phyloP scores from a whole-genome alignment of 2,329 filamentous ascomycete genomes.

The Nigrograna mackinnonii region DNA sequence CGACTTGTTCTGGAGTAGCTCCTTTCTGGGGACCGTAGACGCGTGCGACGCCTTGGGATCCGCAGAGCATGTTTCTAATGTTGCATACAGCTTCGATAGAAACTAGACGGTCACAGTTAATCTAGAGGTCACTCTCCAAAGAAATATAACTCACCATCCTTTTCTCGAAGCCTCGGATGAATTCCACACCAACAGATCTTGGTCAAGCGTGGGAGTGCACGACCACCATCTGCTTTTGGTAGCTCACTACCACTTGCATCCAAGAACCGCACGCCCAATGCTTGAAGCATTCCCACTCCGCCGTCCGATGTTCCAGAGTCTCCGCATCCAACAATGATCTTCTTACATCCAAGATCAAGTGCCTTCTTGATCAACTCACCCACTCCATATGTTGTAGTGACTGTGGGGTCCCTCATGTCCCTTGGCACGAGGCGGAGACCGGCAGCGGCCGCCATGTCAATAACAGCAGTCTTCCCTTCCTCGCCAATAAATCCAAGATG shows the following conservation, averaged over 20 bases:
- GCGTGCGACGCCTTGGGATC: constrained; percentile 52
- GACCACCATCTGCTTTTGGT: constrained; percentile 46
- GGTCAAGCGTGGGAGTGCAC: constrained; percentile 41
- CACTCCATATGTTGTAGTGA: constrained; percentile 52
- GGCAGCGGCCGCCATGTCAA: constrained; percentile 59
- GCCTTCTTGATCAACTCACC: constrained; percentile 54
- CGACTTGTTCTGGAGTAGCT: constrained; percentile 48
- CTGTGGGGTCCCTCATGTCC: constrained; percentile 48
- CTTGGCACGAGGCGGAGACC: constrained; percentile 55
- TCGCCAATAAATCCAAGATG: constrained; percentile 51
- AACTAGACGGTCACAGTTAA: constrained; percentile 18
- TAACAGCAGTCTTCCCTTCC: constrained; percentile 47
- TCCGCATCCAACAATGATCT: constrained; percentile 56
- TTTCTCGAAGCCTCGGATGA: constrained; percentile 40
- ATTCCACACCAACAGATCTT: constrained; percentile 45
- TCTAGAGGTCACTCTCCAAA: neutral
- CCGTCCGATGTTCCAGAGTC: constrained; percentile 60
- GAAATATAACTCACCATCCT: constrained; percentile 16
- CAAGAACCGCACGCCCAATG: constrained; percentile 52
- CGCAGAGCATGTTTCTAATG: constrained; percentile 56
- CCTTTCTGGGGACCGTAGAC: constrained; percentile 59
- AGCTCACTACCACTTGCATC: constrained; percentile 43
- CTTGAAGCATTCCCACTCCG: constrained; percentile 59
- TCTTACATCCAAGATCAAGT: constrained; percentile 49
- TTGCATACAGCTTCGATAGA: constrained; percentile 56